A percentile compares a stretch with the other conserved stretches of the same genome.
Evolutionary conservation across 805 yeast genomes (phyloP).

Genomic region (Yueomyces sinensis): DNA sequence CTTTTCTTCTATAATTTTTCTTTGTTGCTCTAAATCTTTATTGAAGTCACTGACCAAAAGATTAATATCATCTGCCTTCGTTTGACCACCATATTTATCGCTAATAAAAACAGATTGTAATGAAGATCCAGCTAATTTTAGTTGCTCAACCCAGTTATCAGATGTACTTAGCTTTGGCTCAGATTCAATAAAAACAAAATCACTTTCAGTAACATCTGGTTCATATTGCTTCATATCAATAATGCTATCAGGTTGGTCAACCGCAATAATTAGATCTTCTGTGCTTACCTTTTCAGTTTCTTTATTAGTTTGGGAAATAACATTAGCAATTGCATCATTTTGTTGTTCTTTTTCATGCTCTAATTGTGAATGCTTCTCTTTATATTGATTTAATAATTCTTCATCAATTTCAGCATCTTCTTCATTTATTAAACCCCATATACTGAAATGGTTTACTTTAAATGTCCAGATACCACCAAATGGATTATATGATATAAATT

Average conservation of each 20-base stretch:
- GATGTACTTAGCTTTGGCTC: constrained; percentile 37
- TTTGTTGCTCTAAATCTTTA: constrained; percentile 16
- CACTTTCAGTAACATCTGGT: constrained; percentile 41
- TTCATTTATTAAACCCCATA: constrained; percentile 80
- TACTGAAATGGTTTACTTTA: constrained; percentile 80
- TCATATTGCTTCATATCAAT: constrained; percentile 58
- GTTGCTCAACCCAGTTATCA: constrained; percentile 52
- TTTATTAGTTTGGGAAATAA: neutral
- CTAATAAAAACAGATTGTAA: constrained; percentile 22
- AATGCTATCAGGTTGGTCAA: constrained; percentile 10
- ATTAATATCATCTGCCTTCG: constrained; percentile 4
- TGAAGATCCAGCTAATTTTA: constrained; percentile 33
- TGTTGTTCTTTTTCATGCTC: neutral
- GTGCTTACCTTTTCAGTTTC: neutral
- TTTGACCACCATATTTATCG: constrained; percentile 1
- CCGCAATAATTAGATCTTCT: neutral
- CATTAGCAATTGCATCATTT: neutral
- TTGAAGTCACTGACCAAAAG: constrained; percentile 31
- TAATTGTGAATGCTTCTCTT: neutral
- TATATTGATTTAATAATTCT: constrained; percentile 23
- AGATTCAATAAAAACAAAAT: constrained; percentile 31
- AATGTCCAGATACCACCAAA: constrained; percentile 66
- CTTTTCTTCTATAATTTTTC: constrained; percentile 19
- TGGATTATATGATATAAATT: constrained; percentile 69
- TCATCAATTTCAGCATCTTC: constrained; percentile 44